Evolutionary conservation across 2,329 filamentous ascomycete genomes (phyloP), one percentile per base, ranked within the genome.

Genomic region (Ceratocystis diversiconidia): DNA sequence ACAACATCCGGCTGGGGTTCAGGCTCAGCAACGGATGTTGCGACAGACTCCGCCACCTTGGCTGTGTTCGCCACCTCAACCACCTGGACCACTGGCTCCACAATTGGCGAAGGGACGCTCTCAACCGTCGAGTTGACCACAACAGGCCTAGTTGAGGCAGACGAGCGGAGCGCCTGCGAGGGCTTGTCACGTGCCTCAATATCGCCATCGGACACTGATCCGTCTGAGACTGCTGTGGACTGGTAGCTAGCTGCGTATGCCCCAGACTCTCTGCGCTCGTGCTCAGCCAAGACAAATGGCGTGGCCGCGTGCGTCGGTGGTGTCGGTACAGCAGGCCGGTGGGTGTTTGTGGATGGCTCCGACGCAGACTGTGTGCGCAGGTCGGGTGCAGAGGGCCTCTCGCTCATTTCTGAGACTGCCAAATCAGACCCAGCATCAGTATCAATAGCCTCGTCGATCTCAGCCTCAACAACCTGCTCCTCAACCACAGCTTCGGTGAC

Each of bases 261-360:
- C 28, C 7, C 25, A 7, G 52, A 5, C 12, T 25, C 8, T 30
- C 32, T 30, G 1, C 7, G 52, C 52, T 59, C 52, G 15, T 59
- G 52, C 6, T 32, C 25, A 12, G 52, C 7, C 1, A 59, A 5
- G 15, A 32, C 63, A 22, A 59, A 65, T 10, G 63, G 63, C 43
- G 44, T 36, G 7, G 63, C 63, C 7, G 63, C 41, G 10, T 44
- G 43, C 22, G 63, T 65, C n/a, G 55, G 63, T 12, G 63, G 63
- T 22, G 55, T 65, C 22, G 63, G 63, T 6, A 61, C 63, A 25
- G 63, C n/a, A 28, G 57, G 36, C 17, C 55, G 63, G 22, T 22
- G 36, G 17, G 17, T 43, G 36, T 43, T 52, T 6, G 22, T 28
- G 12, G 17, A 17, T 10, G 43, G 43, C 62, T 36, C 48, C 8